Conservation (phyloP, 495 filamentous ascomycete species). For the Aspergillus funiculosus region DNA sequence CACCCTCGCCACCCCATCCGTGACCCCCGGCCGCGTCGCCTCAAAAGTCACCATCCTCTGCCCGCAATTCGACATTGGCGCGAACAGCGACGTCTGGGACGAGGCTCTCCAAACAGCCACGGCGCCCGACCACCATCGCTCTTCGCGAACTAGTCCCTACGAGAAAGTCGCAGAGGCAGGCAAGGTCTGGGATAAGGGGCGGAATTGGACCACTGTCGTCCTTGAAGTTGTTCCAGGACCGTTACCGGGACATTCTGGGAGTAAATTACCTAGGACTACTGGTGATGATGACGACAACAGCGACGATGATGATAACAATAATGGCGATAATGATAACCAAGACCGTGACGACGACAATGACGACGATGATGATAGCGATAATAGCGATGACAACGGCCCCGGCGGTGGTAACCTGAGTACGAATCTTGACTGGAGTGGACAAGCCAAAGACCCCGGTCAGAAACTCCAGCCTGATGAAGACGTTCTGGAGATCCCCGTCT, state of each 20-base stretch:
- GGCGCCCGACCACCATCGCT: conserved; percentile 33
- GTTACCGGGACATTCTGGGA: conserved; percentile 30
- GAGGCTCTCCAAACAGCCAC: conserved; percentile 62
- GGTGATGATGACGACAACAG: background rate
- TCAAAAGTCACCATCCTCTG: conserved; percentile 87
- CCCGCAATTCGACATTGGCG: conserved; percentile 89
- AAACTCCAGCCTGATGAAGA: conserved; percentile 67
- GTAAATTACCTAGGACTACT: background rate
- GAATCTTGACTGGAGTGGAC: conserved; percentile 23
- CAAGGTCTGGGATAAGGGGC: conserved; percentile 88
- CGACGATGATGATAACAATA: conserved; percentile 10
- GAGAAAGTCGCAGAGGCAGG: conserved; percentile 74
- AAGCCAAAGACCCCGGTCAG: conserved; percentile 12
- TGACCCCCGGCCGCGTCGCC: conserved; percentile 69
- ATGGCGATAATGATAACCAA: conserved; percentile 20
- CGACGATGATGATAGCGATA: conserved; percentile 14
- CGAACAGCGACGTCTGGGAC: conserved; percentile 94
- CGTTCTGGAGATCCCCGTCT: conserved; percentile 90
- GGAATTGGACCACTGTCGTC: conserved; percentile 93
- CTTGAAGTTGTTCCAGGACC: conserved; percentile 79
- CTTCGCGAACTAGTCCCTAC: conserved; percentile 24
- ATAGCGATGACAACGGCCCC: conserved; percentile 1
- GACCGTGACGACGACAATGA: conserved; percentile 13
- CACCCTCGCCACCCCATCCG: conserved; percentile 76
- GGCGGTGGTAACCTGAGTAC: background rate